These are phyloP conservation scores for Fusarium sp. DNA, from an alignment of 2,329 filamentous ascomycete species.

Conservation along the genomic window DNA sequence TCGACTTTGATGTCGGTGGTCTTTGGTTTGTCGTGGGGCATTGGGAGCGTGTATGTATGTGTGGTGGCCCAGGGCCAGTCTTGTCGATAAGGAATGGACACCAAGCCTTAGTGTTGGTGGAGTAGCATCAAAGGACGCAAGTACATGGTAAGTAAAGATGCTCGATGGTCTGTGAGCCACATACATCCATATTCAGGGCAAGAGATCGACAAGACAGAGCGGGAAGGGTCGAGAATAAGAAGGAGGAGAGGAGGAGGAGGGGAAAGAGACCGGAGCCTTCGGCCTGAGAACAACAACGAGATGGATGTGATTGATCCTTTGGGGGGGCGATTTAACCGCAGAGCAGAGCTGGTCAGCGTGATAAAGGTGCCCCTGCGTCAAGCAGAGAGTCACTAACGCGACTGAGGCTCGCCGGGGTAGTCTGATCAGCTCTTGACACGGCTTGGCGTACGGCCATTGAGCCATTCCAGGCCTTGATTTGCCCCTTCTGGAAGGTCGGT, in stretches of 20 bases:
- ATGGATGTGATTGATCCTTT: no score
- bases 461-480: not conserved
- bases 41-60: not conserved
- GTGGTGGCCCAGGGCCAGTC: not conserved
- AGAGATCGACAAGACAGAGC: slow-evolving; percentile 4
- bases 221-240: slow-evolving; percentile 12
- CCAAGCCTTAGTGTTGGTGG: slow-evolving; percentile 19
- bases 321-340: not conserved
- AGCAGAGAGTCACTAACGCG: no score
- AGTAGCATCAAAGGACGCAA: slow-evolving; percentile 16
- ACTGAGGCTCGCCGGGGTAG: not conserved
- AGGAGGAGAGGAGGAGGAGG: not conserved
- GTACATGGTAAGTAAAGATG: slow-evolving; percentile 18
- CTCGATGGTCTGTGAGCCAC: not conserved
- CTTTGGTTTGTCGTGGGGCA: slow-evolving; percentile 31
- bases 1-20: slow-evolving; percentile 35
- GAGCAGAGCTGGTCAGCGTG: not conserved
- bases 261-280: slow-evolving; percentile 1
- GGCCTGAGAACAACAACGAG: not conserved
- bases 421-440: slow-evolving; percentile 4
- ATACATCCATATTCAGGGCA: not conserved
- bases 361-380: slow-evolving; percentile 9
- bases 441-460: slow-evolving; percentile 10
- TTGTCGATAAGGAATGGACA: not conserved
- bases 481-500: slow-evolving; percentile 19